These are phyloP conservation scores for Podila verticillata DNA, from an alignment of 192 early-diverging fungal species.

Conservation along the genomic window DNA sequence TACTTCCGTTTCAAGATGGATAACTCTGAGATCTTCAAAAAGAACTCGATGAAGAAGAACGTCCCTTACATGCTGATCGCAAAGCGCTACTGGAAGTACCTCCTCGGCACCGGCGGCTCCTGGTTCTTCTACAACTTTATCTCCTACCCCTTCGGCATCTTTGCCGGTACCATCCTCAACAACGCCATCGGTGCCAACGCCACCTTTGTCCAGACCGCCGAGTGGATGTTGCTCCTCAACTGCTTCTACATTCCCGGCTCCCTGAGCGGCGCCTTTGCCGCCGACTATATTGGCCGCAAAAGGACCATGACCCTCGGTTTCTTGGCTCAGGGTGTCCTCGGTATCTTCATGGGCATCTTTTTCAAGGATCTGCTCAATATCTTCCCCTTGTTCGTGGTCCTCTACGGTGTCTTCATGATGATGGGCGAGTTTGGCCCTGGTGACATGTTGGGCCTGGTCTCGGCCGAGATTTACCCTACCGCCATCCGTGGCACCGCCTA, in stretches of 20 bases:
- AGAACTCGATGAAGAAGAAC: slow-evolving; percentile 45
- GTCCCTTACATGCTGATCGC: slow-evolving; percentile 58
- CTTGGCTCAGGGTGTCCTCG: slow-evolving; percentile 49
- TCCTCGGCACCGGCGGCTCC: slow-evolving; percentile 46
- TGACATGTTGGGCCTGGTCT: slow-evolving; percentile 42
- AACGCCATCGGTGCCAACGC: slow-evolving; percentile 8
- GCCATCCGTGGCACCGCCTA: slow-evolving; percentile 58
- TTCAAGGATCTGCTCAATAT: slow-evolving; percentile 34
- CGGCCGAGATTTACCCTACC: slow-evolving; percentile 54
- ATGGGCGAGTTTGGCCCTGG: slow-evolving; percentile 60
- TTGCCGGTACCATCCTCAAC: slow-evolving; percentile 5
- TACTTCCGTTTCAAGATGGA: slow-evolving; percentile 60
- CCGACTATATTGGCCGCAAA: slow-evolving; percentile 58
- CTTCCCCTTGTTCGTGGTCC: slow-evolving; percentile 53
- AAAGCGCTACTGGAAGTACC: slow-evolving; percentile 54
- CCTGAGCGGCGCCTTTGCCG: slow-evolving; percentile 49
- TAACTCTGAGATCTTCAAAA: slow-evolving; percentile 52
- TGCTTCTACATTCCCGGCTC: slow-evolving; percentile 59
- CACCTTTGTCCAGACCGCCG: slow-evolving; percentile 31
- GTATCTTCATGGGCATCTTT: slow-evolving; percentile 53
- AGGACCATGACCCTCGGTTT: slow-evolving; percentile 59
- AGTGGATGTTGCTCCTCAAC: slow-evolving; percentile 58
- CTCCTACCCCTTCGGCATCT: slow-evolving; percentile 7
- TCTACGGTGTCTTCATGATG: slow-evolving; percentile 60
- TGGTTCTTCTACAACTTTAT: slow-evolving; percentile 14